Base-by-base conservation (phyloP, 176 grass and related monocot species). In the Phragmites australis region DNA sequence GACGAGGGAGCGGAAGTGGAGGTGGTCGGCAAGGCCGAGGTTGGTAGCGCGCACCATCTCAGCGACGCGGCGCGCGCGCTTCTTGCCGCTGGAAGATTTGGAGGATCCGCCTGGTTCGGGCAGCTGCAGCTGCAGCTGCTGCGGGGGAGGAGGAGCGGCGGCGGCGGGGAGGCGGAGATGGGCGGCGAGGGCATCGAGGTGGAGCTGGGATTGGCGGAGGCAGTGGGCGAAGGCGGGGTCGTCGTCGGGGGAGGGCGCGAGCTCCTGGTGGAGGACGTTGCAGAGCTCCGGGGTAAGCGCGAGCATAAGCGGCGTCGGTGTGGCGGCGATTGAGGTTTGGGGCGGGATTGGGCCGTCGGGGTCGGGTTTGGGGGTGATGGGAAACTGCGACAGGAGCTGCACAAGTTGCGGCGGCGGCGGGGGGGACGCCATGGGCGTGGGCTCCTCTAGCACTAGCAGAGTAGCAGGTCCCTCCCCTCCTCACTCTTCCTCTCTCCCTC, bases 21-120 rank as follows among this genome's bases (percentile, higher is more conserved):
- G 34, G 6, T 81, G 68, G 50, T 90, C 92, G 6, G 17, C 9
- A 0, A 46, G 5, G 18, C 31, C 17, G 32, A 97, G 27, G 56
- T 67, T 14, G 29, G 80, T 46, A 72, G 80, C 65, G 23, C 95
- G 95, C 43, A 97, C 92, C 92, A 97, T 70, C 56, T 88, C 94
- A 2, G 42, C 14, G 15, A 57, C 43, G 76, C 44, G 21, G 45
- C 84, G 85, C 23, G 58, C 26, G 60, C 83, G 91, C 62, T 97
- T 97, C 85, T 74, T 96, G 22, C 79, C 21, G 39, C 47, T 1
- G n/a, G 79, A 62, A 40, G 78, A 52, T 56, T 25, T 56, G n/a
- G 54, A 39, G 25, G 75, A 77, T 77, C 57, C 75, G 58, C 10
- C 6, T 6, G 75, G 30, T 0, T 50, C 6, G 0, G 1, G 25